phyloP scores from a whole-genome alignment of 345 rosid genomes.

The Sisymbrium altissimum region DNA sequence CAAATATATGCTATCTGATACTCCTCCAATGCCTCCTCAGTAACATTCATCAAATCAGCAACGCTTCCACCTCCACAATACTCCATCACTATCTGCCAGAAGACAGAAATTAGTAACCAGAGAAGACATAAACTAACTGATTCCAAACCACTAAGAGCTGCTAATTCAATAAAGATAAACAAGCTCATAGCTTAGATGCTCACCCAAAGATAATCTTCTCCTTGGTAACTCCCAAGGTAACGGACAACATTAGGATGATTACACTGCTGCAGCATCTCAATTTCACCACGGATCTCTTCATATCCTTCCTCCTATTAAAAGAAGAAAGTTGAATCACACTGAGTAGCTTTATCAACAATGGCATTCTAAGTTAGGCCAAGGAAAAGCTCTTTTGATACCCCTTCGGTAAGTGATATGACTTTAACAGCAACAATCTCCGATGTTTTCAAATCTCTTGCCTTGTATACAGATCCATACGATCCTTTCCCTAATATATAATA shows the following conservation, averaged over 20 bases:
- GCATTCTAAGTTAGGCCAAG: conserved; percentile 3
- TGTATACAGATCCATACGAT: conserved; percentile 95
- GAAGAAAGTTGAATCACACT: conserved; percentile 2
- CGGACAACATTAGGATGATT: conserved; percentile 96
- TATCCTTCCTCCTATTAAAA: conserved; percentile 89
- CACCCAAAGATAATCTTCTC: conserved; percentile 99
- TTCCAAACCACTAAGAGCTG: conserved; percentile 7
- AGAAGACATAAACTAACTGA: neutral
- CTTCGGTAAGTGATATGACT: conserved; percentile 89
- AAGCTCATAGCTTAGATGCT: conserved; percentile 24
- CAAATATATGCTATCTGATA: conserved; percentile 95
- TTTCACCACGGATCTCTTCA: conserved; percentile 97
- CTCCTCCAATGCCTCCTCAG: conserved; percentile 91
- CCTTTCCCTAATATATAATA: conserved; percentile 69
- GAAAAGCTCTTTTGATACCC: conserved; percentile 49
- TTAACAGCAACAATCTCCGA: conserved; percentile 98
- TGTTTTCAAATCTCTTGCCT: conserved; percentile 89
- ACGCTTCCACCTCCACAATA: conserved; percentile 99
- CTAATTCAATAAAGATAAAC: neutral
- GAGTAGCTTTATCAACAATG: neutral
- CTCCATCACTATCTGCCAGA: conserved; percentile 98
- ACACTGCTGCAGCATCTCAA: conserved; percentile 99
- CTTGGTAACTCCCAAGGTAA: conserved; percentile 96
- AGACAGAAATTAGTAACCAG: conserved; percentile 30
- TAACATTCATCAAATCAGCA: conserved; percentile 88